Evolutionary conservation across 2,329 filamentous ascomycete genomes (phyloP), one percentile per base, ranked within the genome.

Genomic region (Fusarium mundagurra): DNA sequence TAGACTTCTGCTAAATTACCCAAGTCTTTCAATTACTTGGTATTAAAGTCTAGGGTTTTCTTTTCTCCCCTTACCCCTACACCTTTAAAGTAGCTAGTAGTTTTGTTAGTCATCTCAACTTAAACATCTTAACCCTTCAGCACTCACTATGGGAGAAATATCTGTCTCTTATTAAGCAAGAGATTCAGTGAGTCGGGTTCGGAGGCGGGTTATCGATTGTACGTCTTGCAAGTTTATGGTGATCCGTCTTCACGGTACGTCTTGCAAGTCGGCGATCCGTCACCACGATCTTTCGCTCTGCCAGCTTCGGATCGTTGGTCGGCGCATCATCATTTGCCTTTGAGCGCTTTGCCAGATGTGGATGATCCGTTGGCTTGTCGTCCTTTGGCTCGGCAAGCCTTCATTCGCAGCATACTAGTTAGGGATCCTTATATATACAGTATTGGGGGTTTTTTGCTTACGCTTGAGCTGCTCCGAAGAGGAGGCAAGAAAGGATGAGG

Each of bases 371-470:
- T 11, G 50, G 33, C 5, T 36, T 13, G 8, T 38, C 2, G 10
- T 20, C 11, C 17, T 34, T 34, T 24, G 2, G 0, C 20, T 24
- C 17, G 2, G 34, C 3, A 13, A 29, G 7, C 1, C 51, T 54
- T 54, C 1, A 12, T 7, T 18, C 20, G 20, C 20, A 22, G 6
- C 5, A 6, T 38, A 6, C 39, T 10, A 39, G 24, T 13, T 12
- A 1, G 3, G 24, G 11, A 20, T 29, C 20, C 6, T 12, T 29
- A 2, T 2, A 12, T 13, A 12, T 17, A 2, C 0, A 14, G 12
- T 7, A 38, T 6, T 10, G 6, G 4, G 9, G 5, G 14, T n/a
- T 0, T 22, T 22, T 7, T 12, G n/a, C 33, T 10, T n/a, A 54
- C 34, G 6, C 34, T 18, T 54, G 24, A 17, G 18, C 51, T 3